Evolutionary conservation across 2,329 filamentous ascomycete species (phyloP), one percentile per base, ranked within the genome.

Genomic region (Fusarium compactum): DNA sequence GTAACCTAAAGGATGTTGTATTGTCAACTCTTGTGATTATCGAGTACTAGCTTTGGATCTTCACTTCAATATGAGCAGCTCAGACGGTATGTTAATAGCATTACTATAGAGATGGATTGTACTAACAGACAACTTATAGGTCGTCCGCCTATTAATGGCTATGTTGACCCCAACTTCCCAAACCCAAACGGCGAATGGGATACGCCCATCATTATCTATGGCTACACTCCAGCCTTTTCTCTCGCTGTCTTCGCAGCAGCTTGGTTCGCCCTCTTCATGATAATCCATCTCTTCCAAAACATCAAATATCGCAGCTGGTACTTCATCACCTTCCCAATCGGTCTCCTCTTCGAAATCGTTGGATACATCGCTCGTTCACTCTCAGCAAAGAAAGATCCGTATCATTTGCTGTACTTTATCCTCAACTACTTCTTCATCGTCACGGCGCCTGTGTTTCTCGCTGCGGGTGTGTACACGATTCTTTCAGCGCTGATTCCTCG

Each of bases 391-490:
- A 78, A 82, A 46, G 81, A 87, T 65, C 86, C 86, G 0, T 88
- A 88, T 75, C 80, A 83, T 64, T 80, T 88, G 18, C 77, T 84
- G 40, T 88, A 83, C 79, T 89, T 89, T 69, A 85, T 89, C 41
- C 77, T 87, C 47, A 85, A 87, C 73, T 89, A 88, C 79, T 89
- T 89, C 80, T 87, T 87, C 80, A 87, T 89, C 75, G 86, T 89
- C 65, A 85, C 85, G 0, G 86, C 86, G 0, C 87, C 87, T 2
- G 87, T 89, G 40, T 86, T 89, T 72, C 83, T 88, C 76, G 82
- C 85, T 18, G 87, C 87, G 0, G 82, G 83, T 0, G 85, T 88
- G 52, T 89, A 88, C 79, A 85, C 84, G n/a, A 79, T 86, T 48
- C 79, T 89, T 9, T 84, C 82, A 0, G 80, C 83, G 6, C 76